Conservation (phyloP, 208 protist species). For the Tritrichomonas foetus region DNA sequence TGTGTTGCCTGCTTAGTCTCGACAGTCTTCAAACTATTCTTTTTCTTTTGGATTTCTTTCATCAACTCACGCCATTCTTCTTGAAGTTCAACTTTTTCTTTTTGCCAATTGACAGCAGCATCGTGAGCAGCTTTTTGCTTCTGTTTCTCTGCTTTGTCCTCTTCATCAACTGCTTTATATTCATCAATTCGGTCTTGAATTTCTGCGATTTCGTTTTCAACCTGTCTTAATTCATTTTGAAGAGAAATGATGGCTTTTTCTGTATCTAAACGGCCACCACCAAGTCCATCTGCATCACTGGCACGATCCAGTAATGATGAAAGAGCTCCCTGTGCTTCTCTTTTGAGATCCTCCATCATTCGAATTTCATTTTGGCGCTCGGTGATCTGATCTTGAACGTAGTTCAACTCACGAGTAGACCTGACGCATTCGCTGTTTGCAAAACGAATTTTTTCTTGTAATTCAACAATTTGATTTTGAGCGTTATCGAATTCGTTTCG, state of each 20-base stretch:
- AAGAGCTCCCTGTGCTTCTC: background rate
- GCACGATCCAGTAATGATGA: background rate
- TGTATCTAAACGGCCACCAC: background rate
- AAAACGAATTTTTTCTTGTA: too few species aligned
- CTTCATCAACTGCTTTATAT: background rate
- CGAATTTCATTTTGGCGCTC: background rate
- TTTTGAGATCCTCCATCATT: background rate
- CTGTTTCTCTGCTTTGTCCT: background rate
- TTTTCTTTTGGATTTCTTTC: background rate
- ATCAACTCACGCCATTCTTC: background rate
- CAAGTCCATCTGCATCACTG: background rate
- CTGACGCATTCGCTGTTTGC: too few species aligned
- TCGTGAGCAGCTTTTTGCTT: background rate
- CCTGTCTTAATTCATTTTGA: background rate
- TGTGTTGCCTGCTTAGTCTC: background rate
- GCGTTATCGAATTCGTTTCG: too few species aligned
- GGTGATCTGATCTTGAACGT: background rate
- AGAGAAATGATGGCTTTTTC: conserved; percentile 8
- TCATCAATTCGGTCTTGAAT: background rate
- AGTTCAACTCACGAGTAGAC: too few species aligned
- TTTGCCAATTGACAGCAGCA: background rate
- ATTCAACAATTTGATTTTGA: too few species aligned
- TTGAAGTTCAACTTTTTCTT: background rate
- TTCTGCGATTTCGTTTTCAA: background rate
- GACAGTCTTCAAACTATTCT: background rate